Conservation (phyloP, 2,329 filamentous ascomycete species). For the Hansfordia pulvinata region DNA sequence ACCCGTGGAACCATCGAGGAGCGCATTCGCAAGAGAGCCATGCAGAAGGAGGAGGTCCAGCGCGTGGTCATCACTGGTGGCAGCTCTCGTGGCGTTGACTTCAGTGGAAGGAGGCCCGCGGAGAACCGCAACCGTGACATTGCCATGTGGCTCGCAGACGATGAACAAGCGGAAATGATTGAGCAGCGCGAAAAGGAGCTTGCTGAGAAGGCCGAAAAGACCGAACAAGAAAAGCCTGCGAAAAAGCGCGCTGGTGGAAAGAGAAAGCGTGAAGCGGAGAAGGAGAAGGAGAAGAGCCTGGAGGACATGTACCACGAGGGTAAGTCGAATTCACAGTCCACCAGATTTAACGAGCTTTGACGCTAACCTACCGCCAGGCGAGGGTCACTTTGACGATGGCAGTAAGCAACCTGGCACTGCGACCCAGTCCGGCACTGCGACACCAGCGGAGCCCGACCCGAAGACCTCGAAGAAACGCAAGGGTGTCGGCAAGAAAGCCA, state of each 20-base stretch:
- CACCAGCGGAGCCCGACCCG: slow-evolving; percentile 25
- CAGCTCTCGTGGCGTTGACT: slow-evolving; percentile 78
- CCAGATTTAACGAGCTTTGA: slow-evolving; percentile 1
- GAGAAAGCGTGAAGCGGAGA: slow-evolving; percentile 44
- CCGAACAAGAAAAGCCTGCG: slow-evolving; percentile 45
- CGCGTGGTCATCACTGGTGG: slow-evolving; percentile 92
- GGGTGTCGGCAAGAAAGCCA: slow-evolving; percentile 48
- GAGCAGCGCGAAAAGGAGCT: slow-evolving; percentile 86
- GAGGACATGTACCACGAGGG: slow-evolving; percentile 99
- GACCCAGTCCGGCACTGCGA: slow-evolving; percentile 54
- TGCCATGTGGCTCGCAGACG: slow-evolving; percentile 96
- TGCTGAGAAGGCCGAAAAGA: slow-evolving; percentile 41
- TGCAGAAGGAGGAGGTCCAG: slow-evolving; percentile 98
- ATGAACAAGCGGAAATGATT: slow-evolving; percentile 88
- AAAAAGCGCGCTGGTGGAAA: slow-evolving; percentile 48
- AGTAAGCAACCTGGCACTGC: slow-evolving; percentile 76
- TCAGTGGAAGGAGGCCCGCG: slow-evolving; percentile 75
- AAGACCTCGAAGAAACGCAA: slow-evolving; percentile 40
- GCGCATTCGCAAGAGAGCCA: slow-evolving; percentile 86
- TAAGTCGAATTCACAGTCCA: slow-evolving; percentile 33
- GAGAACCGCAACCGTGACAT: slow-evolving; percentile 97
- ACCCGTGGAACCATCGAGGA: slow-evolving; percentile 95
- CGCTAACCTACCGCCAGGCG: slow-evolving; percentile 46
- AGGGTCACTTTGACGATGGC: slow-evolving; percentile 88
- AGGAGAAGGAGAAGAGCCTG: slow-evolving; percentile 79